These are phyloP conservation scores for Fusarium solani-melongenae DNA, from an alignment of 2,329 filamentous ascomycete genomes.

Conservation along the genomic window DNA sequence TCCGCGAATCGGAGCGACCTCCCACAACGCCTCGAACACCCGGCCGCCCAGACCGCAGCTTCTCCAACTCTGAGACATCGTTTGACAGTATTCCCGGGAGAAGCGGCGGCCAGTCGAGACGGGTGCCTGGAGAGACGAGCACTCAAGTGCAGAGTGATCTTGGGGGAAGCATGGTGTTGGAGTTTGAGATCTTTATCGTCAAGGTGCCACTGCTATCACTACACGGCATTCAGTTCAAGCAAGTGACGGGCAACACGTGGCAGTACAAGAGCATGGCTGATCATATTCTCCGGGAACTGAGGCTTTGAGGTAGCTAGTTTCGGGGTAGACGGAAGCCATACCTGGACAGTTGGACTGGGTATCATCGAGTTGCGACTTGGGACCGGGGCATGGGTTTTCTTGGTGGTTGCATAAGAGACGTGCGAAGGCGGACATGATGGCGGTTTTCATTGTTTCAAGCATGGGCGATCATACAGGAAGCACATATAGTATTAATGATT, in stretches of 20 bases:
- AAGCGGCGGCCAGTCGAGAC: slow-evolving; percentile 61
- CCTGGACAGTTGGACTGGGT: slow-evolving; percentile 14
- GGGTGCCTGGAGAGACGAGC: slow-evolving; percentile 85
- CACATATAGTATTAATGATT: slow-evolving; percentile 43
- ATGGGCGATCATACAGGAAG: slow-evolving; percentile 39
- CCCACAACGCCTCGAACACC: slow-evolving; percentile 57
- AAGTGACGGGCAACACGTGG: slow-evolving; percentile 94
- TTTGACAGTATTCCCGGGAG: slow-evolving; percentile 76
- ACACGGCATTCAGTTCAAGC: slow-evolving; percentile 98
- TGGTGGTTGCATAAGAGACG: slow-evolving; percentile 38
- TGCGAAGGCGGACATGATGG: slow-evolving; percentile 16
- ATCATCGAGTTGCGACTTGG: slow-evolving; percentile 11
- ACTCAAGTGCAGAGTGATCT: slow-evolving; percentile 93
- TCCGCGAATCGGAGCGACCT: slow-evolving; percentile 66
- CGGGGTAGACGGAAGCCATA: not conserved
- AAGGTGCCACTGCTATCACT: slow-evolving; percentile 94
- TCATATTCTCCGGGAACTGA: slow-evolving; percentile 88
- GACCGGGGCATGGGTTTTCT: slow-evolving; percentile 22
- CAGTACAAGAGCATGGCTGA: slow-evolving; percentile 99
- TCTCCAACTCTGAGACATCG: slow-evolving; percentile 88
- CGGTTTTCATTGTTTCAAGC: slow-evolving; percentile 29
- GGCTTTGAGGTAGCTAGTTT: slow-evolving; percentile 65
- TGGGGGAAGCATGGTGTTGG: slow-evolving; percentile 83
- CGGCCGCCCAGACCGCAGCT: slow-evolving; percentile 70
- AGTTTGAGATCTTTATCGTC: slow-evolving; percentile 97